These are phyloP conservation scores for Wallacemonas collosoma DNA, from an alignment of 208 protist genomes.

Conservation along the genomic window DNA sequence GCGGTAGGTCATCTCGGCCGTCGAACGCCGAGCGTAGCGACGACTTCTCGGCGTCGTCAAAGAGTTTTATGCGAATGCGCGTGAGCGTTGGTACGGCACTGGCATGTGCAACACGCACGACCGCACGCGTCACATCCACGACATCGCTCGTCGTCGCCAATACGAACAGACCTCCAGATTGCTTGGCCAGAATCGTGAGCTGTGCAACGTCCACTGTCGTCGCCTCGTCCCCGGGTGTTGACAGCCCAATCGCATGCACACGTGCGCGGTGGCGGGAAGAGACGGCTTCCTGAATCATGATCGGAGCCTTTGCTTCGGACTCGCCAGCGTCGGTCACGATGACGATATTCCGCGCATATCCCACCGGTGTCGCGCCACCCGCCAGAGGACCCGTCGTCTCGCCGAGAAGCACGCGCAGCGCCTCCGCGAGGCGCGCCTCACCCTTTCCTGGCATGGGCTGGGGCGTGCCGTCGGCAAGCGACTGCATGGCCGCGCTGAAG, in stretches of 20 bases:
- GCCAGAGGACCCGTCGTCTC: constrained; percentile 10
- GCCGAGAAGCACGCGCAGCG: constrained; percentile 37
- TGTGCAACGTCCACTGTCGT: constrained; percentile 27
- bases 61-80: constrained; percentile 31
- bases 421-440: constrained; percentile 33
- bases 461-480: constrained; percentile 24
- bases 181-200: constrained; percentile 51
- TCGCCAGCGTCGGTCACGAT: constrained; percentile 57
- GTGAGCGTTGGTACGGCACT: constrained; percentile 63
- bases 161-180: constrained; percentile 43
- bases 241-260: constrained; percentile 63
- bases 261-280: constrained; percentile 21
- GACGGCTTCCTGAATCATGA: constrained; percentile 36
- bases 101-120: constrained; percentile 38
- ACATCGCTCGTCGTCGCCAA: constrained; percentile 15
- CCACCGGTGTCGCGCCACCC: constrained; percentile 36
- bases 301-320: constrained; percentile 17
- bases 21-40: constrained; percentile 20
- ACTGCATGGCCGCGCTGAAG: constrained; percentile 4
- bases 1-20: constrained; percentile 22
- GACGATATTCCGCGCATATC: constrained; percentile 74
- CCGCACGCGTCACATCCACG: constrained; percentile 22
- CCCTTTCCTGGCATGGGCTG: constrained; percentile 21
- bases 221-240: constrained; percentile 4
- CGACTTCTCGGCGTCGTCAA: constrained; percentile 8